Evolutionary conservation across 2,329 filamentous ascomycete genomes (phyloP).

Genomic region (Colletotrichum sp.): DNA sequence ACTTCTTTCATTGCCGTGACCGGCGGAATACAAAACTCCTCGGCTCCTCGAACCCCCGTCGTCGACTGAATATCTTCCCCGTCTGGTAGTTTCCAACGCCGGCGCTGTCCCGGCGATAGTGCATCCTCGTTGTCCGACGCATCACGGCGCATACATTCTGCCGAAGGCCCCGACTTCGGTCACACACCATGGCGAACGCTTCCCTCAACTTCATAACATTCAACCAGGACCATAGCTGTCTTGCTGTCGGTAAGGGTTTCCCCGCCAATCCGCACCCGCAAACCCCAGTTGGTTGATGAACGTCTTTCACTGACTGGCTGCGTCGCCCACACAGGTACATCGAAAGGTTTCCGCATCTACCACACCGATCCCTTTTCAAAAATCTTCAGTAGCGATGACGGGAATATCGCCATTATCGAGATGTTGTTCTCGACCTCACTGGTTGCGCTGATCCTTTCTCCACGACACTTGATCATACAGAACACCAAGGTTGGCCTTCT

Average conservation of each 20-base stretch:
- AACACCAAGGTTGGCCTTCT: conserved; percentile 82
- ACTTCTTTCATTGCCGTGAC: not conserved
- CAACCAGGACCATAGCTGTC: conserved; percentile 97
- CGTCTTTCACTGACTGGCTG: not conserved
- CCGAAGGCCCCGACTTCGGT: not conserved
- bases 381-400: conserved; percentile 92
- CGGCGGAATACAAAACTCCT: not conserved
- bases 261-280: not conserved
- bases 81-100: not conserved
- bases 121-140: not conserved
- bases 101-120: conserved; percentile 1
- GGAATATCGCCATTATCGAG: conserved; percentile 94
- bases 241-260: conserved; percentile 80
- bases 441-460: conserved; percentile 90
- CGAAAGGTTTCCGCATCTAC: conserved; percentile 94
- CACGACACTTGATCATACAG: conserved; percentile 90
- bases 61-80: not conserved
- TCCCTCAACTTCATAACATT: conserved; percentile 98
- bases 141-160: not conserved
- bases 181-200: conserved; percentile 62
- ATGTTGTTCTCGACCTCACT: conserved; percentile 99
- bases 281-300: not conserved
- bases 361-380: conserved; percentile 96
- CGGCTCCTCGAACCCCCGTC: not conserved
- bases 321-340: conserved; percentile 66